Base-by-base conservation (phyloP, 164 flowering plant genomes). In the Euptelea pleiosperma region DNA sequence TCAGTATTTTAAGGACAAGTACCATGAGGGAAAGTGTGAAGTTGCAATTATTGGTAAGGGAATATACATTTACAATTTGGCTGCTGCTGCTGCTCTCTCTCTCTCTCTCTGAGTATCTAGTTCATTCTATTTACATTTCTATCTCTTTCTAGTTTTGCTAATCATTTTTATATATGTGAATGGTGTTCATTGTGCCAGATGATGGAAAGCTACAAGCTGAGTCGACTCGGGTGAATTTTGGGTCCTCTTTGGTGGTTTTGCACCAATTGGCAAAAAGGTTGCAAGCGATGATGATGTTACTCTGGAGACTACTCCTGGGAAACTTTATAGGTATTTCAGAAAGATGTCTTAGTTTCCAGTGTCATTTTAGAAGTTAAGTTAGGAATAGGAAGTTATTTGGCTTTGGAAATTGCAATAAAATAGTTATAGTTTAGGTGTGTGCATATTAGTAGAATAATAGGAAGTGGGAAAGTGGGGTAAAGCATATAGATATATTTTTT, bases 191-290 rank as follows among this genome's bases (percentile, higher is more conserved):
- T 46, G 14, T 53, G 22, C 52, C 61, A 93, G 98, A 94, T 76
- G 99, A 94, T 76, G 99, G 99, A 51, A 94, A 94, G 63, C 73
- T 94, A 52, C 83, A 70, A 41, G 80, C 98, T 33, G 99, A 94
- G 77, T 78, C 93, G 99, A 89, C 55, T 94, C 99, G 3, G 99
- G 99, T 69, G 96, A 84, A 69, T 94, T 94, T 65, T 94, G 99
- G 99, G 87, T 91, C 39, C 81, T 89, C 16, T 84, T 94, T 72
- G 99, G 99, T 68, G 99, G 99, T 61, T 94, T 89, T 85, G 99
- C 99, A 57, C 99, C 99, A 53, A 89, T 94, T 61, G 87, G 91
- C 12, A 94, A 81, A 71, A 94, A 94, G 71, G 80, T 73, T 63
- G 63, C 73, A 31, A 74, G 74, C 73, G 99, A 94, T 62, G 99